Conservation (phyloP, 2,329 filamentous ascomycete species). For the Sporothrix dimorphospora region DNA sequence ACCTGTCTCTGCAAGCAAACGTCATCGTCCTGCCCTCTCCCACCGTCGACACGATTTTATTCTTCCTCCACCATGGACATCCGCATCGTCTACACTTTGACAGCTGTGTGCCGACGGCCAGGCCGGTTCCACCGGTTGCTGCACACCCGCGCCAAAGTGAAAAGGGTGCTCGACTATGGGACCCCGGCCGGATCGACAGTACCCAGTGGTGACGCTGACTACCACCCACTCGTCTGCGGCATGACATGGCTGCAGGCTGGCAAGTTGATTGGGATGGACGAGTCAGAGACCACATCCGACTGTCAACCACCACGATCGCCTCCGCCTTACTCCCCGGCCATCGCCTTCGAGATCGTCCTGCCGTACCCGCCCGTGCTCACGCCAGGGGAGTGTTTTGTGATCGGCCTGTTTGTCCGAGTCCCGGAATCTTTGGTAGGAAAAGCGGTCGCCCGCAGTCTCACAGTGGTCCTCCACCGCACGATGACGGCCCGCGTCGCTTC, state of each 20-base stretch:
- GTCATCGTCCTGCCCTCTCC: neutral
- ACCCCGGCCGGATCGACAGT: neutral
- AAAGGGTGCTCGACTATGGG: neutral
- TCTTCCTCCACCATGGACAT: neutral
- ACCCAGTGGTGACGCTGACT: neutral
- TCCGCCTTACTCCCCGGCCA: constrained; percentile 21
- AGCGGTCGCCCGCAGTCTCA: neutral
- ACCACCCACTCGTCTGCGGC: constrained; percentile 8
- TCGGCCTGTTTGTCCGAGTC: neutral
- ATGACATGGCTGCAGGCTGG: neutral
- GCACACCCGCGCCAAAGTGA: neutral
- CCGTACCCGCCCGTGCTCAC: constrained; percentile 2
- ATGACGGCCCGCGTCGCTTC: neutral
- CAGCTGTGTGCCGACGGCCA: neutral
- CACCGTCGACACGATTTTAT: neutral
- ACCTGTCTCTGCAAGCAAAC: neutral
- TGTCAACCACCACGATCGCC: neutral
- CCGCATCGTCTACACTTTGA: constrained; percentile 3
- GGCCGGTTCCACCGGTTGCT: neutral
- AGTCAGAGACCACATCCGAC: too few relatives aligned
- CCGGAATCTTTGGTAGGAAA: neutral
- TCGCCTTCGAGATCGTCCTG: constrained; percentile 16
- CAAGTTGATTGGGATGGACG: neutral
- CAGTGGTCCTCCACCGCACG: neutral
- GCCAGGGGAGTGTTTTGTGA: neutral